Percentiles rank a stretch among this genome's conserved stretches.
Conservation (phyloP, 1,284 basidiomycete species). For the Athelia sp. region DNA sequence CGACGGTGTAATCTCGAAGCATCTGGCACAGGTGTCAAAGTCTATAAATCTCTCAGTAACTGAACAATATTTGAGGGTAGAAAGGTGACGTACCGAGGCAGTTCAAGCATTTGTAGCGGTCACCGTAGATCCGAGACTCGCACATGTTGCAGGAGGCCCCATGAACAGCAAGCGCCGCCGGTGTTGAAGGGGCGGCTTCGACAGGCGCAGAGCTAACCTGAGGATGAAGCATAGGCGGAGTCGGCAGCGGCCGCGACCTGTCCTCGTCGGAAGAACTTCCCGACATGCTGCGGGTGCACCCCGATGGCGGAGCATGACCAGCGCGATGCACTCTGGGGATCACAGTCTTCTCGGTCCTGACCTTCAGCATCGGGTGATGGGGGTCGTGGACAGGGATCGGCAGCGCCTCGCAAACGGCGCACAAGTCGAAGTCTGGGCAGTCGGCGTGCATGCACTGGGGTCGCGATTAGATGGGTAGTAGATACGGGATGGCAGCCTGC, state of each 20-base stretch:
- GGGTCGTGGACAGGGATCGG: conserved; percentile 75
- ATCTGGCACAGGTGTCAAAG: conserved; percentile 70
- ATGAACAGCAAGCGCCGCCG: conserved; percentile 35
- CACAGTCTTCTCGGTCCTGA: conserved; percentile 39
- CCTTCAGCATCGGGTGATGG: conserved; percentile 77
- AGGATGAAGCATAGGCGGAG: background rate
- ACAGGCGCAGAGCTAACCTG: background rate
- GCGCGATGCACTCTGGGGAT: background rate
- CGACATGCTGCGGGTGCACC: conserved; percentile 46
- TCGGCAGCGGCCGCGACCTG: conserved; percentile 5
- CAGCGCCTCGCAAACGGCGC: conserved; percentile 74
- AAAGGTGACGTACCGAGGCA: conserved; percentile 41
- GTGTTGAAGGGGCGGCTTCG: conserved; percentile 3
- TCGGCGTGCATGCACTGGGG: conserved; percentile 75
- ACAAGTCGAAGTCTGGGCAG: conserved; percentile 84
- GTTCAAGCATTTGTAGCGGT: conserved; percentile 66
- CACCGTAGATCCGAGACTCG: conserved; percentile 62
- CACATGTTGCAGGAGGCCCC: conserved; percentile 70
- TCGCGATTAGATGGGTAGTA: too few relatives aligned
- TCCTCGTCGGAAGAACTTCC: conserved; percentile 25
- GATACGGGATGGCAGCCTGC: conserved; percentile 8
- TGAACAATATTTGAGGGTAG: background rate
- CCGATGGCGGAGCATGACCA: conserved; percentile 29
- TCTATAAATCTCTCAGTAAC: conserved; percentile 31
- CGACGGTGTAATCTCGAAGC: conserved; percentile 63